phyloP scores from a whole-genome alignment of 2,329 filamentous ascomycete species.

The Diaporthe nobilis region DNA sequence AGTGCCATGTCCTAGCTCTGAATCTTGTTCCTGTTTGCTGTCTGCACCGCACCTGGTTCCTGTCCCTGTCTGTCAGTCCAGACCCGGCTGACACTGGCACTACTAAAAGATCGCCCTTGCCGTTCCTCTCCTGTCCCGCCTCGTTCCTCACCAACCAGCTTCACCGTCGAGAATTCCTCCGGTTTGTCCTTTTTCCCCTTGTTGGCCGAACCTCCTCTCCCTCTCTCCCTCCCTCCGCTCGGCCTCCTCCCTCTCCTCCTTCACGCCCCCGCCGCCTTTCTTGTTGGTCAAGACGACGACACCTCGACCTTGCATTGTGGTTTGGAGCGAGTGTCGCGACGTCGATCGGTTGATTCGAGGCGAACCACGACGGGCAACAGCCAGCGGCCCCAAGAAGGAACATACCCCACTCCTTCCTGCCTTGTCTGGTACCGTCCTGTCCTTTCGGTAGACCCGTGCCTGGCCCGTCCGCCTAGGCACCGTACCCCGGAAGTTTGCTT shows the following conservation, averaged over 20 bases:
- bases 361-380: conserved; percentile 14
- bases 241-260: conserved; percentile 24
- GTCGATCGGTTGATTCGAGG: conserved; percentile 27
- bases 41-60: not conserved
- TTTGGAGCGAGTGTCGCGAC: conserved; percentile 21
- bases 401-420: conserved; percentile 36
- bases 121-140: conserved; percentile 26
- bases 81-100: conserved; percentile 27
- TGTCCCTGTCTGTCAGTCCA: conserved; percentile 23
- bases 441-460: conserved; percentile 22
- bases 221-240: conserved; percentile 18
- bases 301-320: not conserved
- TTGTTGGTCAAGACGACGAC: conserved; percentile 25
- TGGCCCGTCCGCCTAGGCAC: conserved; percentile 12
- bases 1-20: not conserved
- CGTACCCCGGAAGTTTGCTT: conserved; percentile 26
- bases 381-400: conserved; percentile 28
- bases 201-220: conserved; percentile 23
- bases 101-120: conserved; percentile 39
- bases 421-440: conserved; percentile 6
- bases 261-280: conserved; percentile 7
- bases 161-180: conserved; percentile 40
- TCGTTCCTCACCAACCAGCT: conserved; percentile 31
- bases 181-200: conserved; percentile 24
- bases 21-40: conserved; percentile 16